Evolutionary conservation across 208 protist genomes (phyloP).

Genomic region (Trypanosoma vivax): DNA sequence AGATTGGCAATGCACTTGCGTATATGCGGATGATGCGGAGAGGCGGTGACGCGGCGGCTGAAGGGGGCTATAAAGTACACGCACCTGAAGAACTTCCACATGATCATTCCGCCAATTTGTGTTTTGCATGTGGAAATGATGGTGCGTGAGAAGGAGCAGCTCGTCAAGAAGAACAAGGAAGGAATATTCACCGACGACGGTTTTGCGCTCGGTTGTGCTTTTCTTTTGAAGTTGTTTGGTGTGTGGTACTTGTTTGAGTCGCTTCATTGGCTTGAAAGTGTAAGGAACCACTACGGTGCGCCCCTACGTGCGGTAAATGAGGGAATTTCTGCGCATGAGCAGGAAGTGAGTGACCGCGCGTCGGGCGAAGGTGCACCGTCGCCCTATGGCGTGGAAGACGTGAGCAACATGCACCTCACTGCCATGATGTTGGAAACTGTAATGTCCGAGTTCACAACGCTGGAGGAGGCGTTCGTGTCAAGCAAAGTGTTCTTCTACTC

Average conservation of each 20-base stretch:
- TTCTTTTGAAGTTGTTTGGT: conserved; percentile 93
- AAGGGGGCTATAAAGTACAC: conserved; percentile 47
- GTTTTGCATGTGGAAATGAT: conserved; percentile 92
- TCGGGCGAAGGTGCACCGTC: too few relatives aligned
- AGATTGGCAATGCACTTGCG: conserved; percentile 97
- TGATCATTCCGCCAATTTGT: conserved; percentile 94
- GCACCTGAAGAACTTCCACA: conserved; percentile 91
- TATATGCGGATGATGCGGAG: conserved; percentile 95
- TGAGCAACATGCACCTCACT: conserved; percentile 65
- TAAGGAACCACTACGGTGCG: conserved; percentile 27
- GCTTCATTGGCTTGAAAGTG: conserved; percentile 94
- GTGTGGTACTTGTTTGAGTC: conserved; percentile 88
- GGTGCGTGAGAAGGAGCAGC: conserved; percentile 91
- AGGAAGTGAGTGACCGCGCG: conserved; percentile 5
- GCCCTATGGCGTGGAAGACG: conserved; percentile 23
- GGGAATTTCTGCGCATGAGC: conserved; percentile 22
- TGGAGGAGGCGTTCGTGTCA: conserved; percentile 69
- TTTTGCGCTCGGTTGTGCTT: conserved; percentile 94
- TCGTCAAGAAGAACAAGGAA: conserved; percentile 88
- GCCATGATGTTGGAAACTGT: conserved; percentile 42
- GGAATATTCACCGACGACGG: conserved; percentile 95
- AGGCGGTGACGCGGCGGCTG: conserved; percentile 79
- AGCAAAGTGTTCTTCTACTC: conserved; percentile 57
- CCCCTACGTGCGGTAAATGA: conserved; percentile 20
- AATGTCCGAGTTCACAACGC: conserved; percentile 41